Evolutionary conservation across 139 green algal species (phyloP).

Genomic region (Desmodesmus armatus): DNA sequence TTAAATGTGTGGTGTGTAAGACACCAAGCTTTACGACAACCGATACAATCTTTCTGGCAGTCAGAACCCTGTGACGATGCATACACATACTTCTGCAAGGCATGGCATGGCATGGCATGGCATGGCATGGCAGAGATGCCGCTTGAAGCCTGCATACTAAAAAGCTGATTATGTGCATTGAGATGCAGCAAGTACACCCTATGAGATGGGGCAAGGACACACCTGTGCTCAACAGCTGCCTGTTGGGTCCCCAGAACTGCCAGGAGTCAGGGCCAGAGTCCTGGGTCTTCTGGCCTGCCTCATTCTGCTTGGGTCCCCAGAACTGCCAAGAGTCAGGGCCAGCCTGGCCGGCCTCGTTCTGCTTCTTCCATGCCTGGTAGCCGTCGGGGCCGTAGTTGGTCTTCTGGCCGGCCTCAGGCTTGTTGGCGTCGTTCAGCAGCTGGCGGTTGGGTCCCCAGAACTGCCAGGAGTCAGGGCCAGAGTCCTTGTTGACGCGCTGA

Average conservation of each 20-base stretch:
- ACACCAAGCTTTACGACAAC: not conserved
- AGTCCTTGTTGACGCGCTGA: not conserved
- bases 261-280: no score
- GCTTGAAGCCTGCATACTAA: not conserved
- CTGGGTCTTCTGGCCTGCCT: no score
- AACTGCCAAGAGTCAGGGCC: not conserved
- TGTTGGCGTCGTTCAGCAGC: not conserved
- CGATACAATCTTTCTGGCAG: not conserved
- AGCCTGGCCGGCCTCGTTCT: not conserved
- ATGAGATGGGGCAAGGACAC: not conserved
- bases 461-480: not conserved
- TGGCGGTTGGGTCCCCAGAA: not conserved
- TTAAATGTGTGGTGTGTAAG: not conserved
- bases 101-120: not conserved
- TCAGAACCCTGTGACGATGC: not conserved
- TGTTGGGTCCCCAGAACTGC: conserved; percentile 8
- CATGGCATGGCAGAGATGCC: not conserved
- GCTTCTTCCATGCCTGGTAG: not conserved
- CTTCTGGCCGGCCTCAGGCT: not conserved
- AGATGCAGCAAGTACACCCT: not conserved
- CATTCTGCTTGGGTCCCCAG: no score
- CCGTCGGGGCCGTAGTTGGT: not conserved
- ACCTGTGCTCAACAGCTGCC: not conserved
- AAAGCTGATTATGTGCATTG: not conserved
- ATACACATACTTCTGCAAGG: no score